Percentiles rank a stretch among this genome's conserved stretches.
Evolutionary conservation across 2,329 filamentous ascomycete species (phyloP).

Genomic region (Ascochyta lentis): DNA sequence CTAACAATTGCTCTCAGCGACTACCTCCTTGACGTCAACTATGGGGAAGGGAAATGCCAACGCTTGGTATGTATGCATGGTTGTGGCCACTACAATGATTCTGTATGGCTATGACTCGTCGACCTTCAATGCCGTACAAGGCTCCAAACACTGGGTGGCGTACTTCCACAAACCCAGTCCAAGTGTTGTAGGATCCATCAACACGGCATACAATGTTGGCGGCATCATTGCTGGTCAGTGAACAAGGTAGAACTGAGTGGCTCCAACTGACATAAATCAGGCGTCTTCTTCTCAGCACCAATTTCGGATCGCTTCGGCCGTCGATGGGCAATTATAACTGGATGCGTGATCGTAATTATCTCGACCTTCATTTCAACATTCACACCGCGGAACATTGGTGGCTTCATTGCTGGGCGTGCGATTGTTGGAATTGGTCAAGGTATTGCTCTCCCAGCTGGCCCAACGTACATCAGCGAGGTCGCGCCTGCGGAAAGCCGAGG

Average conservation of each 20-base stretch:
- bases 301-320: slow-evolving; percentile 5
- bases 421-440: slow-evolving; percentile 2
- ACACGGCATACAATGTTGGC: slow-evolving; percentile 8
- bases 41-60: slow-evolving; percentile 3
- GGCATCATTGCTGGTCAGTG: not conserved
- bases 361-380: slow-evolving; percentile 7
- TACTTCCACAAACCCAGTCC: slow-evolving; percentile 3
- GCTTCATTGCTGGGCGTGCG: slow-evolving; percentile 2
- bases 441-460: slow-evolving; percentile 53
- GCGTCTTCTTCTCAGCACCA: not conserved
- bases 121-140: slow-evolving; percentile 6
- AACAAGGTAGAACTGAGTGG: no score
- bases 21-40: not conserved
- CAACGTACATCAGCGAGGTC: slow-evolving; percentile 71
- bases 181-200: slow-evolving; percentile 4
- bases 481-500: slow-evolving; percentile 66
- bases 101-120: slow-evolving; percentile 8
- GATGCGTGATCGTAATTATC: not conserved
- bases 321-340: slow-evolving; percentile 3
- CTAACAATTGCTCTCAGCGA: not conserved
- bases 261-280: not conserved
- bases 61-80: slow-evolving; percentile 8
- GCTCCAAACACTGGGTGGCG: not conserved
- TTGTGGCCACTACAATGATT: slow-evolving; percentile 5
- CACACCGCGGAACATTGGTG: slow-evolving; percentile 1